A percentile compares a stretch with the other conserved stretches of the same genome.
Evolutionary conservation across 805 yeast species (phyloP).

Genomic region (Starmerella bacillaris): DNA sequence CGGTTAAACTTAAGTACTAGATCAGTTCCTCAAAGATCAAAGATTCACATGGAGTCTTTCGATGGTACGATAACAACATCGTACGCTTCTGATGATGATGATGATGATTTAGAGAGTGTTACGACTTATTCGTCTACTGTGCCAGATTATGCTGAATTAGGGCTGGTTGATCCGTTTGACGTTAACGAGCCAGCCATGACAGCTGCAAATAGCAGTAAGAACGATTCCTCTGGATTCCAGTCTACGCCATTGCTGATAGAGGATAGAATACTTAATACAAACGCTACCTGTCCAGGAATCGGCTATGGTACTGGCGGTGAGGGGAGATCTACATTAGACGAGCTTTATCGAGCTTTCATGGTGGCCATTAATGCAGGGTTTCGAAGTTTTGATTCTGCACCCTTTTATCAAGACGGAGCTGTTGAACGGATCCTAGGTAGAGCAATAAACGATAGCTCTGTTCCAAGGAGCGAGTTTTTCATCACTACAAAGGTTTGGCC

Average conservation of each 20-base stretch:
- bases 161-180: not conserved
- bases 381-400: slow-evolving; percentile 65
- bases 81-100: too few species aligned
- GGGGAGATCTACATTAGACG: slow-evolving; percentile 12
- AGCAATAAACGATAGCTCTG: slow-evolving; percentile 22
- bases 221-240: too few species aligned
- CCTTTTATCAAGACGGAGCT: slow-evolving; percentile 35
- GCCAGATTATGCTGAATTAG: not conserved
- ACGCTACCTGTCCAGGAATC: slow-evolving; percentile 44
- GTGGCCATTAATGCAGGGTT: slow-evolving; percentile 49
- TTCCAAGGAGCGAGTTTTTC: slow-evolving; percentile 47
- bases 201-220: too few species aligned
- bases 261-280: slow-evolving; percentile 31
- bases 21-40: too few species aligned
- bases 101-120: not conserved
- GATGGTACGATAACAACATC: too few species aligned
- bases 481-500: slow-evolving; percentile 48
- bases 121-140: not conserved
- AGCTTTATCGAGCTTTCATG: slow-evolving; percentile 35
- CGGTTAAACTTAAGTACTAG: too few species aligned
- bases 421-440: slow-evolving; percentile 42
- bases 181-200: too few species aligned
- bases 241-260: slow-evolving; percentile 5
- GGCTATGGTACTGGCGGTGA: slow-evolving; percentile 59
- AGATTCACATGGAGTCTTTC: too few species aligned